A percentile compares a stretch with the other conserved stretches of the same genome.
These are phyloP conservation scores for Lactifluus pinguis DNA, from an alignment of 768 basidiomycete species.

Conservation along the genomic window DNA sequence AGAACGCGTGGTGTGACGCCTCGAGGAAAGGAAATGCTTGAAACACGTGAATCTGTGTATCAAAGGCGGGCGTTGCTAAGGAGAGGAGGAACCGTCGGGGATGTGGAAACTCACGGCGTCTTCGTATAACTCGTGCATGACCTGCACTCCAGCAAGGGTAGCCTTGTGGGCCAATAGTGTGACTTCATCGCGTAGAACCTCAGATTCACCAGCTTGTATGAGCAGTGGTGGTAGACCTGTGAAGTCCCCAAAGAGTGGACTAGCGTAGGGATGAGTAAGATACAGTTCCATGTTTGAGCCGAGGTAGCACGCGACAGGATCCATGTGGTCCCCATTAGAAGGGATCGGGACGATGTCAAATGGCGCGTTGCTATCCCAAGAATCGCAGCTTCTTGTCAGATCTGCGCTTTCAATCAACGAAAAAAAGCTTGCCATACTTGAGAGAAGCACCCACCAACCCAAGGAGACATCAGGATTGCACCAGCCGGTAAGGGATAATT, in stretches of 20 bases:
- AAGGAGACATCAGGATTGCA: conserved; percentile 85
- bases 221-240: conserved; percentile 80
- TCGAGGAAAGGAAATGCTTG: conserved; percentile 79
- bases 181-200: conserved; percentile 92
- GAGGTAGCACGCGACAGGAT: conserved; percentile 91
- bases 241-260: conserved; percentile 88
- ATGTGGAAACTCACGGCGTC: conserved; percentile 58
- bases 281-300: conserved; percentile 73
- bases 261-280: conserved; percentile 93
- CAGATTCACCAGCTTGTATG: conserved; percentile 88
- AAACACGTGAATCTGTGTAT: conserved; percentile 77
- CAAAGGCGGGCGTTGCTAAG: neutral
- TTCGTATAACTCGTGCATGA: conserved; percentile 82
- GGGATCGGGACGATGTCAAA: conserved; percentile 78
- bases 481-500: conserved; percentile 75
- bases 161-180: conserved; percentile 92
- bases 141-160: conserved; percentile 71
- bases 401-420: conserved; percentile 36
- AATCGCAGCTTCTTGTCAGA: conserved; percentile 93
- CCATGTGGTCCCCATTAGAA: conserved; percentile 68
- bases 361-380: conserved; percentile 90
- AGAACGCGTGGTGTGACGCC: conserved; percentile 53
- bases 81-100: neutral
- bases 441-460: conserved; percentile 66
- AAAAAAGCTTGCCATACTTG: neutral